Conservation (phyloP, 2,329 filamentous ascomycete genomes). For the Samsoniella hepiali region DNA sequence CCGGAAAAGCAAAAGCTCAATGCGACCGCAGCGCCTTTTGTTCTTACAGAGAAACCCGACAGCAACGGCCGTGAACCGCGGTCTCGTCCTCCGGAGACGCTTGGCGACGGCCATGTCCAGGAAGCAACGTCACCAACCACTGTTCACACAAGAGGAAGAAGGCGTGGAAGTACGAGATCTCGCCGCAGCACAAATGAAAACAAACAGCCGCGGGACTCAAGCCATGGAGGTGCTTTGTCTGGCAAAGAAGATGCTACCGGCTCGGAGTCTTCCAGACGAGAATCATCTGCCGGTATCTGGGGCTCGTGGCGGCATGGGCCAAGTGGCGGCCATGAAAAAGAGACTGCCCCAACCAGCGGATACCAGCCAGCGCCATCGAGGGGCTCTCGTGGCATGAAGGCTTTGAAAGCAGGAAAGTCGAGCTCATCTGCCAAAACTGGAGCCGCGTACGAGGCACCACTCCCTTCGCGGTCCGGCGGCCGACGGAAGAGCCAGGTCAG, state of each 20-base stretch:
- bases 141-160: constrained; percentile 42
- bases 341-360: constrained; percentile 55
- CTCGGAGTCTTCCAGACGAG: constrained; percentile 39
- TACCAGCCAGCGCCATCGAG: constrained; percentile 67
- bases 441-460: constrained; percentile 50
- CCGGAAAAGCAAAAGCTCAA: constrained; percentile 59
- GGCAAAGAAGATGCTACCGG: constrained; percentile 30
- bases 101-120: constrained; percentile 26
- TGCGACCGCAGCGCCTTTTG: constrained; percentile 44
- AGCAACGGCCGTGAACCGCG: constrained; percentile 22
- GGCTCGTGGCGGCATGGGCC: constrained; percentile 65
- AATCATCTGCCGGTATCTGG: constrained; percentile 59
- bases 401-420: constrained; percentile 75
- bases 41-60: constrained; percentile 34
- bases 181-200: constrained; percentile 14
- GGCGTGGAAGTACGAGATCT: constrained; percentile 40
- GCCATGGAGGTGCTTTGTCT: constrained; percentile 23
- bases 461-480: constrained; percentile 46
- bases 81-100: constrained; percentile 21
- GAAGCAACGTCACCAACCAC: constrained; percentile 36
- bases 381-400: constrained; percentile 75
- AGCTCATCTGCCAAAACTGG: constrained; percentile 51
- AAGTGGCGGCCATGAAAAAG: constrained; percentile 52
- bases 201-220: constrained; percentile 11
- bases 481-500: constrained; percentile 53